These are phyloP conservation scores for Cyberlindnera maclurae DNA, from an alignment of 805 yeast species.

Conservation along the genomic window DNA sequence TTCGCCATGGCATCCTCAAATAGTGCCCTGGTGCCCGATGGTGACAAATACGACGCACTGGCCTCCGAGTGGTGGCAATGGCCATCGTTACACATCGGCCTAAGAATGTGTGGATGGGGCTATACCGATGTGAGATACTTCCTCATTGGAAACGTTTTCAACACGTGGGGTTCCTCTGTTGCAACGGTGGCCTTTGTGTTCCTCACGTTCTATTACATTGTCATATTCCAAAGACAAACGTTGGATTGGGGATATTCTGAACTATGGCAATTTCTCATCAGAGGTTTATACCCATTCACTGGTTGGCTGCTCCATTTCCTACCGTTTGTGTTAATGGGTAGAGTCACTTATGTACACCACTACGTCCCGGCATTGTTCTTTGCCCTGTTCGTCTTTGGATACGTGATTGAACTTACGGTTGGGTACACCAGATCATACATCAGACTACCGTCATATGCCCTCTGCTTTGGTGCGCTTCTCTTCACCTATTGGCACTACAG, in stretches of 20 bases:
- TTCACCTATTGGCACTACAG: conserved; percentile 54
- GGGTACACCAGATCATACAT: conserved; percentile 21
- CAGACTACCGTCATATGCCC: conserved; percentile 31
- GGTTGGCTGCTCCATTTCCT: conserved; percentile 88
- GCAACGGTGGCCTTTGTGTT: conserved; percentile 45
- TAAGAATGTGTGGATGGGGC: conserved; percentile 72
- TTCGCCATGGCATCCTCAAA: conserved; percentile 86
- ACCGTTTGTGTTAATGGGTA: conserved; percentile 89
- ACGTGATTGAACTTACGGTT: conserved; percentile 23
- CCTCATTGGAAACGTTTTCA: conserved; percentile 67
- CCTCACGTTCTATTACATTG: conserved; percentile 31
- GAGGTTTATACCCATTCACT: conserved; percentile 77
- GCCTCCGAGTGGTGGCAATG: conserved; percentile 80
- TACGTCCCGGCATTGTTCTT: conserved; percentile 92
- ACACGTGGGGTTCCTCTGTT: conserved; percentile 65
- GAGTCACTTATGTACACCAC: conserved; percentile 96
- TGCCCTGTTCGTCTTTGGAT: conserved; percentile 65
- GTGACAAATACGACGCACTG: conserved; percentile 62
- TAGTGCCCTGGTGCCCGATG: conserved; percentile 73
- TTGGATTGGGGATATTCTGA: conserved; percentile 35
- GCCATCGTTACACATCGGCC: conserved; percentile 69
- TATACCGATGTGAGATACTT: conserved; percentile 50
- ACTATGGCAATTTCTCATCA: conserved; percentile 40
- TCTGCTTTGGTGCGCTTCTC: conserved; percentile 43
- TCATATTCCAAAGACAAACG: conserved; percentile 68